Evolutionary conservation across 768 basidiomycete genomes (phyloP).

Genomic region (Lactarius deliciosus): DNA sequence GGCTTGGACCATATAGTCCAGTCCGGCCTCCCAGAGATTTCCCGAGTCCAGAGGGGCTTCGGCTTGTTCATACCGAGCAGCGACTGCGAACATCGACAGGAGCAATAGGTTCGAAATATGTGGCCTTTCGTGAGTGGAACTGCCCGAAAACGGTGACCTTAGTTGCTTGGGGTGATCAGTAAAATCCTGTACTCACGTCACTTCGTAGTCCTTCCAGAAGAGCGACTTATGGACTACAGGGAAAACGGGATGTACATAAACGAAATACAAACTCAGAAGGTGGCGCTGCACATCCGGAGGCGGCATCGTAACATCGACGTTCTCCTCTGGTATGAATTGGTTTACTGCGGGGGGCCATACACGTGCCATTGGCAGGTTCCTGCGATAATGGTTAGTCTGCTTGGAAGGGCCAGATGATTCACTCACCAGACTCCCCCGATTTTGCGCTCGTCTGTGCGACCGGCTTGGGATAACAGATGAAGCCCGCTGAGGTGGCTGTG

Average conservation of each 20-base stretch:
- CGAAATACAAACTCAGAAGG: conserved; percentile 75
- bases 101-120: conserved; percentile 63
- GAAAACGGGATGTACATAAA: conserved; percentile 79
- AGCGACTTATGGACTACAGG: conserved; percentile 74
- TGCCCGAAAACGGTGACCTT: conserved; percentile 41
- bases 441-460: conserved; percentile 64
- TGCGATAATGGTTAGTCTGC: conserved; percentile 33
- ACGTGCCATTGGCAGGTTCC: conserved; percentile 72
- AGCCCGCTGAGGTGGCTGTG: conserved; percentile 79
- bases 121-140: conserved; percentile 47
- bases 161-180: background rate
- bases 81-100: conserved; percentile 77
- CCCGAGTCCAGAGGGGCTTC: conserved; percentile 44
- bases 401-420: background rate
- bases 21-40: conserved; percentile 72
- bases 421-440: conserved; percentile 66
- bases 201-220: conserved; percentile 62
- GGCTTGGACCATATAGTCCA: conserved; percentile 61
- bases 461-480: conserved; percentile 65
- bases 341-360: conserved; percentile 66
- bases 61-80: conserved; percentile 66
- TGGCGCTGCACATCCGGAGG: conserved; percentile 60
- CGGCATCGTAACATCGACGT: conserved; percentile 54
- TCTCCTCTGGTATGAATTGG: conserved; percentile 44
- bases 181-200: conserved; percentile 16